phyloP scores from a whole-genome alignment of 1,284 basidiomycete species.

The Entoloma clypeatum region DNA sequence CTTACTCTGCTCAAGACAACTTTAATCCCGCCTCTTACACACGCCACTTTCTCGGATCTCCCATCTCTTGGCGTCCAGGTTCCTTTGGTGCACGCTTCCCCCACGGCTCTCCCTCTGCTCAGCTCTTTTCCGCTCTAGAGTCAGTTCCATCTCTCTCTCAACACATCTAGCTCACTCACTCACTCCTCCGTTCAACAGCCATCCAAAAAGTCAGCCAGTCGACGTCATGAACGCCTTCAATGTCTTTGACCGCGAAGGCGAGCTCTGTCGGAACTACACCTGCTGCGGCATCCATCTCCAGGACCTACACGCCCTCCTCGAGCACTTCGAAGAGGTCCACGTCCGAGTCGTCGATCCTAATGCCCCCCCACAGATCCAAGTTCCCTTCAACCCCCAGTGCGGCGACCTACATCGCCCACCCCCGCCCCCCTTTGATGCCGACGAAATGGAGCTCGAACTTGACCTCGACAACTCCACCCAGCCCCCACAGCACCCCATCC shows the following conservation, averaged over 20 bases:
- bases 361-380: constrained; percentile 39
- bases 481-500: constrained; percentile 43
- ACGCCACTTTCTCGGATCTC: constrained; percentile 64
- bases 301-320: constrained; percentile 81
- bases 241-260: constrained; percentile 65
- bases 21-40: constrained; percentile 64
- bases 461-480: constrained; percentile 41
- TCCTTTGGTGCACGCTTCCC: constrained; percentile 61
- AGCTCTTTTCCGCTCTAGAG: constrained; percentile 60
- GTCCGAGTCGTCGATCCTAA: constrained; percentile 64
- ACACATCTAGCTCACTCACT: constrained; percentile 1
- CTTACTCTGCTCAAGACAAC: constrained; percentile 44
- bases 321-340: constrained; percentile 85
- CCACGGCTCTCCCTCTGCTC: constrained; percentile 56
- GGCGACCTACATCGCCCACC: constrained; percentile 21
- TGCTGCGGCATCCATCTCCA: constrained; percentile 79
- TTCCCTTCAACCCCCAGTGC: constrained; percentile 42
- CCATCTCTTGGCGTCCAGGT: constrained; percentile 62
- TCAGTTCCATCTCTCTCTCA: constrained; percentile 34
- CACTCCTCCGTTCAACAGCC: constrained; percentile 28
- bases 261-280: constrained; percentile 77
- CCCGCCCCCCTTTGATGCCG: constrained; percentile 54
- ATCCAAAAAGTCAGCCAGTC: constrained; percentile 49
- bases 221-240: constrained; percentile 65
- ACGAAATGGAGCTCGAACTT: constrained; percentile 77